These are phyloP conservation scores for Boletus fagicola DNA, from an alignment of 768 basidiomycete species.

Conservation along the genomic window DNA sequence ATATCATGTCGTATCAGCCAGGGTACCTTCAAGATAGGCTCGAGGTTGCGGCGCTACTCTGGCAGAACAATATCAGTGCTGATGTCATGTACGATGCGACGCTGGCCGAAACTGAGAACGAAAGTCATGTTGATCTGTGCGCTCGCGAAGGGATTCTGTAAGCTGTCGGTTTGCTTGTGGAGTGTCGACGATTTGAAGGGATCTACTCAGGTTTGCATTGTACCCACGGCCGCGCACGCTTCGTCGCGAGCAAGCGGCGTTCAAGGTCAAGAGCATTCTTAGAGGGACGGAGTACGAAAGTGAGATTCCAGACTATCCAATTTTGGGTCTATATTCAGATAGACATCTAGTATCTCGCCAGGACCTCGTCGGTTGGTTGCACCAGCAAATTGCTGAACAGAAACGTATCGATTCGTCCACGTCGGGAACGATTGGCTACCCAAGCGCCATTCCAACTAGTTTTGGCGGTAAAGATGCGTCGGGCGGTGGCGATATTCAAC, in stretches of 20 bases:
- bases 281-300: conserved; percentile 75
- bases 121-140: conserved; percentile 66
- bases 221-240: conserved; percentile 54
- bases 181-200: conserved; percentile 35
- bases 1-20: conserved; percentile 73
- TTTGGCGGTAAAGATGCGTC: conserved; percentile 37
- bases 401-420: conserved; percentile 68
- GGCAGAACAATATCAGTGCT: conserved; percentile 80
- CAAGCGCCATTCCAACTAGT: conserved; percentile 37
- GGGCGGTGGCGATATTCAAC: conserved; percentile 50
- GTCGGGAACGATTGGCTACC: conserved; percentile 50
- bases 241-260: conserved; percentile 61
- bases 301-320: conserved; percentile 20
- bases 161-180: conserved; percentile 23
- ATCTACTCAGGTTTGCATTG: conserved; percentile 49
- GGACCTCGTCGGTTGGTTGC: conserved; percentile 73
- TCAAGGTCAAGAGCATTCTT: conserved; percentile 81
- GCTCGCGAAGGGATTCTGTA: conserved; percentile 82
- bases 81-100: conserved; percentile 86
- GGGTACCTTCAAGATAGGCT: conserved; percentile 76
- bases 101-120: conserved; percentile 58
- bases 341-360: conserved; percentile 53
- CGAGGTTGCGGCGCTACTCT: conserved; percentile 72
- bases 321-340: conserved; percentile 5
- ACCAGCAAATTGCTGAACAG: conserved; percentile 77